Evolutionary conservation across 345 rosid species (phyloP), one percentile per base, ranked within the genome.

Genomic region (Lumnitzera littorea): DNA sequence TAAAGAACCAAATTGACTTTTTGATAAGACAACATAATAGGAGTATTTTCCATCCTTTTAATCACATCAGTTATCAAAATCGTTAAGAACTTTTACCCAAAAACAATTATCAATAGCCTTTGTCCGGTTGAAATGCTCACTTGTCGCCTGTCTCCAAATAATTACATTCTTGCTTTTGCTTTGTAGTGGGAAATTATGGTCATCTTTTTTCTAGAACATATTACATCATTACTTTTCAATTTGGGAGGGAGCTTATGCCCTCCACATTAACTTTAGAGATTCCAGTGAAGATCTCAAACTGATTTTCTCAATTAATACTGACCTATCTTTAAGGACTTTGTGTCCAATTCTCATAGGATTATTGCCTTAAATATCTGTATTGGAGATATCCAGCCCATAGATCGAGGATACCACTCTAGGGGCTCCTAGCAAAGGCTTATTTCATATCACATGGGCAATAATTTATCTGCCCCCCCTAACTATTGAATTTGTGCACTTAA

Each of bases 11-110:
- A 50, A 50, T 24, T 0, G 62, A 24, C 24, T 63, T 54, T 31
- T 54, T 24, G 46, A 48, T 46, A 56, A 63, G 67, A 53, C 54
- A 56, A 55, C 36, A n/a, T 20, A 52, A 62, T 55, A 62, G 59
- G 48, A 25, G 53, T 41, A 29, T 15, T 54, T 20, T 58, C 20
- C 13, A 13, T 46, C 29, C 27, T 46, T 55, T 56, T 48, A 56
- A 56, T 55, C 67, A 55, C 53, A 56, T 48, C 53, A 64, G 25
- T 41, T 48, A 48, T 60, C 54, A 60, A 9, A 15, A 24, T 13
- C 55, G 9, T 60, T 29, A 13, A 24, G 24, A 15, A n/a, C 20
- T 46, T 29, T n/a, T 48, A 48, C 14, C 54, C 24, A 20, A 47
- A 46, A 20, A 23, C 48, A 29, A 23, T 57, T 16, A 41, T 41